Percentiles rank a stretch among this genome's conserved stretches.
Evolutionary conservation across 495 filamentous ascomycete genomes (phyloP).

Genomic region (Xylaria cubensis): DNA sequence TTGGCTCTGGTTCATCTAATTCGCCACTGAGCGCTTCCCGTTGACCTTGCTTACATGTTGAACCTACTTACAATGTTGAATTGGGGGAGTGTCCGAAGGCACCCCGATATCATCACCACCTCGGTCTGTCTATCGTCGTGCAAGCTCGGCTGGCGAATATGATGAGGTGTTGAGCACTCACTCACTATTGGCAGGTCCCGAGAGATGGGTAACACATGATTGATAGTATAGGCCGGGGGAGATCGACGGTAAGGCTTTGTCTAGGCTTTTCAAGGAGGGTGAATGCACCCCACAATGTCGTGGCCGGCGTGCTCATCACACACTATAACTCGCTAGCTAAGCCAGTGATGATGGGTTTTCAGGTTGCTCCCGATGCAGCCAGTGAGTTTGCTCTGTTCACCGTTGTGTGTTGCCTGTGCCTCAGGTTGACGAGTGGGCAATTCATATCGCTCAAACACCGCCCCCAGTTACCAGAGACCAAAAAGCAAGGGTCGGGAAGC

Average conservation of each 20-base stretch:
- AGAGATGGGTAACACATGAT: not conserved
- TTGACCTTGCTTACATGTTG: constrained; percentile 27
- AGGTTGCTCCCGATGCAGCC: constrained; percentile 15
- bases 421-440: constrained; percentile 14
- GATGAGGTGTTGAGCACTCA: constrained; percentile 3
- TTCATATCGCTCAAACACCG: not conserved
- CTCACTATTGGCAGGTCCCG: constrained; percentile 8
- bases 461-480: constrained; percentile 8
- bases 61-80: constrained; percentile 23
- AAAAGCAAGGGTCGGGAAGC: constrained; percentile 11
- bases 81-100: not conserved
- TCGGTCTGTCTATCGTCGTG: not conserved
- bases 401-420: constrained; percentile 7
- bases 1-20: constrained; percentile 42
- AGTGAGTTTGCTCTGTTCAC: constrained; percentile 13
- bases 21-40: constrained; percentile 29
- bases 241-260: constrained; percentile 12
- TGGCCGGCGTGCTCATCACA: constrained; percentile 23
- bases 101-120: not conserved
- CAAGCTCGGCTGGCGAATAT: constrained; percentile 11
- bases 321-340: not conserved
- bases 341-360: constrained; percentile 18
- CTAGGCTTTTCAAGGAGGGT: constrained; percentile 13
- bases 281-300: constrained; percentile 27
- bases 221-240: constrained; percentile 3